Evolutionary conservation across 192 early-diverging fungal species (phyloP).

Genomic region (Coemansia reversa): DNA sequence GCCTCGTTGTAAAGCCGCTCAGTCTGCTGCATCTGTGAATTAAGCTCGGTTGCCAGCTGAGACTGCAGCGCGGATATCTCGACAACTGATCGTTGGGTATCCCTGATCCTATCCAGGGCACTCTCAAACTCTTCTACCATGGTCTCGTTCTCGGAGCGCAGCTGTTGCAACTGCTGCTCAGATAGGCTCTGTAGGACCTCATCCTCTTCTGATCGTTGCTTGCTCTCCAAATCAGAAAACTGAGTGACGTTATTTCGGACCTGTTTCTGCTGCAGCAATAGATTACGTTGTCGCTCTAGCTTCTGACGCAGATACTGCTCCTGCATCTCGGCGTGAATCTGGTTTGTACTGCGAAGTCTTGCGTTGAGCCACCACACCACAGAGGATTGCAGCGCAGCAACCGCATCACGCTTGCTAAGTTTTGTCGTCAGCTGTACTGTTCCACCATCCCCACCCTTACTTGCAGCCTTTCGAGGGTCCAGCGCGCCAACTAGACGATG

Average conservation of each 20-base stretch:
- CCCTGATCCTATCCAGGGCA: constrained; percentile 65
- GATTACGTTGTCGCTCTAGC: constrained; percentile 63
- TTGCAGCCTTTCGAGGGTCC: constrained; percentile 39
- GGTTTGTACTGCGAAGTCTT: constrained; percentile 62
- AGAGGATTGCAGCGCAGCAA: constrained; percentile 67
- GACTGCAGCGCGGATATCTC: constrained; percentile 74
- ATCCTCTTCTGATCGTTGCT: constrained; percentile 33
- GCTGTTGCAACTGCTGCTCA: constrained; percentile 56
- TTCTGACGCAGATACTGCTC: constrained; percentile 64
- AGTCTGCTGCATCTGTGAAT: constrained; percentile 69
- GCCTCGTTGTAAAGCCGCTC: constrained; percentile 72
- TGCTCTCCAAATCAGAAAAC: background rate
- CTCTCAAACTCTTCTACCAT: constrained; percentile 71
- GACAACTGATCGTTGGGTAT: constrained; percentile 62
- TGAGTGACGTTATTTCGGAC: background rate
- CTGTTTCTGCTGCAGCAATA: constrained; percentile 27
- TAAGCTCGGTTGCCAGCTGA: constrained; percentile 68
- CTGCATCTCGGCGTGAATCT: constrained; percentile 71
- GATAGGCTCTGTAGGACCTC: constrained; percentile 58
- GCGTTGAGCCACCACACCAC: constrained; percentile 69
- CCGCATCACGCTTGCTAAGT: constrained; percentile 53
- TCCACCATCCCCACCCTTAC: background rate
- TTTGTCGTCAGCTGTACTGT: background rate
- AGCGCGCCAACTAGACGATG: constrained; percentile 44
- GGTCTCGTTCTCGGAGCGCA: constrained; percentile 67